Evolutionary conservation across 768 basidiomycete species (phyloP).

Genomic region (Suillus plorans): DNA sequence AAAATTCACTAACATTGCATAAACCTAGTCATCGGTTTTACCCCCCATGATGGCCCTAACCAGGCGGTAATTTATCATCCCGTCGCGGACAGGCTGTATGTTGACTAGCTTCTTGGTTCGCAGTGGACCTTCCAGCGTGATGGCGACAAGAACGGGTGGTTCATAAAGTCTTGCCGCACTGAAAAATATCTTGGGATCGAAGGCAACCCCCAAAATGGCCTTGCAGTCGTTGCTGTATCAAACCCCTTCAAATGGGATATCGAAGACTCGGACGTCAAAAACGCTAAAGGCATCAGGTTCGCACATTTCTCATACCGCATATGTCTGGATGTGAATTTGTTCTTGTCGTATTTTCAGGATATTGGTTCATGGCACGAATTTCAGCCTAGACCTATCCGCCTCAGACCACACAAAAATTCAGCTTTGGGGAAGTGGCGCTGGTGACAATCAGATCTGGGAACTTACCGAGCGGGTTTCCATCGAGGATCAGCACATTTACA

Average conservation of each 20-base stretch:
- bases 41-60: slow-evolving; percentile 41
- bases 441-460: background rate
- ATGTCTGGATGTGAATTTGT: background rate
- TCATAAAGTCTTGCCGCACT: slow-evolving; percentile 41
- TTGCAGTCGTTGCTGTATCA: slow-evolving; percentile 33
- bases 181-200: slow-evolving; percentile 42
- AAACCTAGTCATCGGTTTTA: slow-evolving; percentile 49
- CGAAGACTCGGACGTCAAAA: slow-evolving; percentile 40
- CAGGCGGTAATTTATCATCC: slow-evolving; percentile 38
- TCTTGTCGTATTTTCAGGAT: slow-evolving; percentile 25
- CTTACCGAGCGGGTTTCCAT: slow-evolving; percentile 13
- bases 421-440: slow-evolving; percentile 38
- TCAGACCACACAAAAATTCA: slow-evolving; percentile 38
- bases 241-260: slow-evolving; percentile 49
- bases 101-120: background rate
- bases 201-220: slow-evolving; percentile 34
- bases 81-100: too few relatives aligned
- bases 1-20: background rate
- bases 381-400: slow-evolving; percentile 46
- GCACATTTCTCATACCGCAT: slow-evolving; percentile 8
- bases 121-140: slow-evolving; percentile 47
- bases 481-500: slow-evolving; percentile 39
- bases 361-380: slow-evolving; percentile 8
- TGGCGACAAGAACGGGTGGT: slow-evolving; percentile 35
- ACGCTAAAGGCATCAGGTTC: slow-evolving; percentile 43